Evolutionary conservation across 164 flowering plant genomes (phyloP), one percentile per base, ranked within the genome.

Genomic region (Platanus orientalis): DNA sequence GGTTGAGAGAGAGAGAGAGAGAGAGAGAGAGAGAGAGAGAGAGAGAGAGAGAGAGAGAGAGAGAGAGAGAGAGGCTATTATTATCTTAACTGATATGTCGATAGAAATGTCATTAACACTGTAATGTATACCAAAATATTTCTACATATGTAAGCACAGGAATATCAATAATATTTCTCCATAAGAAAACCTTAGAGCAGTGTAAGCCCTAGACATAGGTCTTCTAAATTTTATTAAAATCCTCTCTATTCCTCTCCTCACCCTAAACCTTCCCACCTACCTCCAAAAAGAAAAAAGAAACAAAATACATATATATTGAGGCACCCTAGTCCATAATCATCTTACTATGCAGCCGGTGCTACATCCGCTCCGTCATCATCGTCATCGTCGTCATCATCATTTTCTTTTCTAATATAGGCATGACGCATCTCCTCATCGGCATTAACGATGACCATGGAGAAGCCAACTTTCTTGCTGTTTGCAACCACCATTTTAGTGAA

Each of bases 291-390:
- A 36, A 36, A 32, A n/a, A n/a, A n/a, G n/a, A n/a, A n/a, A n/a
- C n/a, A n/a, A n/a, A n/a, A n/a, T n/a, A n/a, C n/a, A n/a, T n/a
- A n/a, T n/a, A n/a, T n/a, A n/a, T n/a, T n/a, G n/a, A n/a, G n/a
- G n/a, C 42, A 10, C 42, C 10, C 42, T 36, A 36, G 12, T 36
- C 42, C 42, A n/a, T 1, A 9, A 49, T 10, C 29, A 24, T 6
- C 21, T 17, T 36, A 45, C 54, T 60, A 71, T 50, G 75, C 75
- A 16, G 75, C 75, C 0, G 75, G 75, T 7, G 75, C 75, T 7
- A 71, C 64, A 39, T 66, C 71, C 4, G 20, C 67, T 11, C 62
- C 70, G 29, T 71, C 70, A n/a, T 62, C 71, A 23, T 71, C 75
- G 11, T 68, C 71, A 13, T 60, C 71, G 16, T 71, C 74, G 25